These are phyloP conservation scores for Pachysandra terminalis DNA, from an alignment of 164 flowering plant species.

Conservation along the genomic window DNA sequence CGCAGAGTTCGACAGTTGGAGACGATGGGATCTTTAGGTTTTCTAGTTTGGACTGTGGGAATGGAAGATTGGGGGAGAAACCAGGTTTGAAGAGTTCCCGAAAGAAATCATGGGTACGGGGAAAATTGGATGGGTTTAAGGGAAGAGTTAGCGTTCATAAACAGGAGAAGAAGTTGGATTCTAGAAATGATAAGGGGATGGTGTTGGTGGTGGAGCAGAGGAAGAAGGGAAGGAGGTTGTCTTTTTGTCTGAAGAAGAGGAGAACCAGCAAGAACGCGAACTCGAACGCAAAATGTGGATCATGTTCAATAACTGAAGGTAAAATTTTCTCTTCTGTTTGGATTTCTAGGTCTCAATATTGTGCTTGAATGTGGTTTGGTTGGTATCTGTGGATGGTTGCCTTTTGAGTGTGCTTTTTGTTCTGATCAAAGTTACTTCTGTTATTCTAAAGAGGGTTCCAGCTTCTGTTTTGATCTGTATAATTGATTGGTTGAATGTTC, in stretches of 20 bases:
- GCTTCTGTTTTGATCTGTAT: no score
- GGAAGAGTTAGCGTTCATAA: conserved; percentile 11
- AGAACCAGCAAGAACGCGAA: conserved; percentile 31
- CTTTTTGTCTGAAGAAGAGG: conserved; percentile 58
- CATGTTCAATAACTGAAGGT: conserved; percentile 38
- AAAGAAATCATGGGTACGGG: conserved; percentile 19
- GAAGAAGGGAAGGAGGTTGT: conserved; percentile 24
- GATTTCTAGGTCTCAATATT: no score
- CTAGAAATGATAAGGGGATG: neutral
- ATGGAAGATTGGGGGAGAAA: conserved; percentile 6
- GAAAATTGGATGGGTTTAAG: conserved; percentile 11
- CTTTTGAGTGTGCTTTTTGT: no score
- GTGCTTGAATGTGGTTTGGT: neutral
- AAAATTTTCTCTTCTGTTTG: conserved; percentile 3
- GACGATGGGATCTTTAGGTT: conserved; percentile 53
- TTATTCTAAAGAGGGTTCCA: no score
- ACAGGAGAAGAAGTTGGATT: conserved; percentile 8
- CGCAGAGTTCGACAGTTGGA: conserved; percentile 3
- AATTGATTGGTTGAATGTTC: no score
- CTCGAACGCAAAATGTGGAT: conserved; percentile 31
- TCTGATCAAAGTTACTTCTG: no score
- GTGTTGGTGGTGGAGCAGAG: conserved; percentile 13
- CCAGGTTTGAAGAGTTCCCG: conserved; percentile 17
- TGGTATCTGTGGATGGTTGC: neutral
- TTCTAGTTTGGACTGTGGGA: conserved; percentile 36